Base-by-base conservation (phyloP, 2,329 filamentous ascomycete genomes). In the Aspergillus caelatus region DNA sequence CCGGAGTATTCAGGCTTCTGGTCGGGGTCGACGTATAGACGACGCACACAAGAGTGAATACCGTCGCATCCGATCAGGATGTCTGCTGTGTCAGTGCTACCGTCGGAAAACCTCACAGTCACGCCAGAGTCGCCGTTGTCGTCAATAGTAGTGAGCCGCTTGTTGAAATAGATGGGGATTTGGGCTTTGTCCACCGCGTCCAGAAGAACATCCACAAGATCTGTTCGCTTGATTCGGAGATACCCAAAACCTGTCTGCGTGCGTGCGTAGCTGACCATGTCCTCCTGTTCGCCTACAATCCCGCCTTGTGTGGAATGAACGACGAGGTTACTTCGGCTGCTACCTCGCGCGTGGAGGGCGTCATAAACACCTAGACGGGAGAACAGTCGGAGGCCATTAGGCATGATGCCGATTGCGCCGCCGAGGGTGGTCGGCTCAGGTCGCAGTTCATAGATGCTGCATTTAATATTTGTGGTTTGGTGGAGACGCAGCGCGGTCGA, bases 341-440 rank as follows among this genome's bases (percentile, higher is more conserved):
- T 50, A 19, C 46, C 46, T 30, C 26, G 46, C 14, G 46, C 26
- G 23, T 50, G 46, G 26, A 50, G 46, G 16, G 46, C 16, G 6
- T 50, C 63, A 36, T 67, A 65, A 0, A 75, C 59, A 3, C 71
- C 73, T 2, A 77, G 63, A 5, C 67, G 71, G 41, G 73, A 45
- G 4, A 75, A 63, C 1, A 74, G 58, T 30, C 73, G 71, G 23
- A 73, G 63, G 3, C 74, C 75, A 60, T 77, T 78, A 21, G 72
- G 66, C 6, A 69, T 67, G 34, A 77, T 71, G 7, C 68, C 70
- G 32, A 77, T 57, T 5, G 69, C 70, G 4, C 75, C 76, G 4
- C 75, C 76, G 4, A 77, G 64, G 14, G 72, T 72, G n/a, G 70
- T 71, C 3, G 73, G 72, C 30, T 70, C 59, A 9, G 68, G 45